phyloP scores from a whole-genome alignment of 1,139 yeast genomes.

The Kodamaea sp. region DNA sequence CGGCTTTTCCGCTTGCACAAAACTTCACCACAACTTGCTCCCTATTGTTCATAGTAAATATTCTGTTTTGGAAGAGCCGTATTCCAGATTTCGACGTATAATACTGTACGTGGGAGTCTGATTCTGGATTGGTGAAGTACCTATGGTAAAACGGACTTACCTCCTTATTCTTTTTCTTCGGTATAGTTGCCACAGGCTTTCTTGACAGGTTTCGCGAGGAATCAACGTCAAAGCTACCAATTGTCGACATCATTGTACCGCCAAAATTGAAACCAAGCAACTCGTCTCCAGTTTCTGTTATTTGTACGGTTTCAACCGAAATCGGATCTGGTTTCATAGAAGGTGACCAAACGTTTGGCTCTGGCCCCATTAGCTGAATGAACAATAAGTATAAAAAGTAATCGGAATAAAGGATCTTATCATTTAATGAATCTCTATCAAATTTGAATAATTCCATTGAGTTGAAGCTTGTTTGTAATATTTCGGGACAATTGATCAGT shows the following conservation, averaged over 20 bases:
- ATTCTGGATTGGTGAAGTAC: constrained; percentile 84
- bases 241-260: background rate
- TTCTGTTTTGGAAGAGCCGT: constrained; percentile 47
- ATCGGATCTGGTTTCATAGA: constrained; percentile 30
- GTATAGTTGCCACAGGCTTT: no score
- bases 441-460: constrained; percentile 69
- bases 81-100: constrained; percentile 68
- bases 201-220: background rate
- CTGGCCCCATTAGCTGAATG: constrained; percentile 57
- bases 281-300: background rate
- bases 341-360: constrained; percentile 70
- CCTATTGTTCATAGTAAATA: constrained; percentile 22
- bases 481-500: constrained; percentile 33
- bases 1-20: constrained; percentile 71
- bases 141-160: constrained; percentile 71
- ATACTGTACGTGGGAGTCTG: constrained; percentile 78
- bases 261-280: background rate
- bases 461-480: constrained; percentile 56
- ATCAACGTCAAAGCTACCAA: constrained; percentile 1
- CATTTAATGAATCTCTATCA: constrained; percentile 62
- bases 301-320: background rate
- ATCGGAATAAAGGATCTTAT: constrained; percentile 61
- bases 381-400: constrained; percentile 66
- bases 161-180: background rate
- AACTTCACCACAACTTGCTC: constrained; percentile 30